Evolutionary conservation across 2,329 filamentous ascomycete genomes (phyloP), one percentile per base, ranked within the genome.

Genomic region (Diaporthe destruens): DNA sequence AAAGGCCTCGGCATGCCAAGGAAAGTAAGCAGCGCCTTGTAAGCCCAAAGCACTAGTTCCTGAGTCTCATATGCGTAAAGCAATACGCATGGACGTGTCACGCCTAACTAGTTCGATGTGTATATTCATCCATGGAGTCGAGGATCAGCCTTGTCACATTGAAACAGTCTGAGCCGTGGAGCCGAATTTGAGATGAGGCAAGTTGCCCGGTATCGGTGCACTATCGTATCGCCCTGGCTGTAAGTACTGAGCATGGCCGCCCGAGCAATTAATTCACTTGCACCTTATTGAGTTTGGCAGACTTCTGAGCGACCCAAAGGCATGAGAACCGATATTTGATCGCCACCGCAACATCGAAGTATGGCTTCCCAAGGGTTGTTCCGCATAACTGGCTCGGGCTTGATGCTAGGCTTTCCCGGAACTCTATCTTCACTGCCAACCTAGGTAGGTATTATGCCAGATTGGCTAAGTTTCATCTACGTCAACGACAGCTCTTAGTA

Each of bases 401-500:
- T 23, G 44, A n/a, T 20, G 44, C 20, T 8, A 7, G 20, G 23
- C 20, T n/a, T 49, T 8, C 44, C 44, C 44, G 20, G n/a, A 23
- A 51, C 16, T 51, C 47, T 25, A 4, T 51, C 9, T 14, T 18
- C n/a, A 23, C 44, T 18, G 12, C 36, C n/a, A n/a, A n/a, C n/a
- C 36, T 14, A 39, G 36, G 12, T 12, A n/a, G n/a, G n/a, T n/a
- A n/a, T n/a, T n/a, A 49, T 49, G 8, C 44, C 20, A 20, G 44
- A n/a, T n/a, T 7, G 47, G 23, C 23, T 9, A 25, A 23, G 11
- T 51, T 51, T 25, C n/a, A 51, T 23, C 23, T 9, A 51, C n/a
- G n/a, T 14, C 1, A 25, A 25, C 11, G 4, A 0, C 11, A 20
- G 36, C 6, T 5, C 16, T 29, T 20, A 0, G 12, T 3, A 25